A percentile compares a stretch with the other conserved stretches of the same genome.
These are phyloP conservation scores for Rugonectria rugulosa DNA, from an alignment of 2,329 filamentous ascomycete species.

Conservation along the genomic window DNA sequence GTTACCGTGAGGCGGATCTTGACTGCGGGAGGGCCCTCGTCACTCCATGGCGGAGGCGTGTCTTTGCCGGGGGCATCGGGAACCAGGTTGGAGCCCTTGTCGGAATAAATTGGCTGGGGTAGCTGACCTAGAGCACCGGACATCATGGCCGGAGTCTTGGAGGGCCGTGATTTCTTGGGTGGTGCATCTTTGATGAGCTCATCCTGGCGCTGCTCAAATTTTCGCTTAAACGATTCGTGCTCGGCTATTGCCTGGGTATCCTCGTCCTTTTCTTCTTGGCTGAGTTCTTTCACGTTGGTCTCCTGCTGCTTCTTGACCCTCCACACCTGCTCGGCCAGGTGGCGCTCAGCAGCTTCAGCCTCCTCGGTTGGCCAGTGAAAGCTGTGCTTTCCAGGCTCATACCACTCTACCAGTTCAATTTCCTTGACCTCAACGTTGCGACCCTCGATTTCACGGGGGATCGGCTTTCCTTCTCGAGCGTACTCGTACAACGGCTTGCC, in stretches of 20 bases:
- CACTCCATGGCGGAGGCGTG: slow-evolving; percentile 64
- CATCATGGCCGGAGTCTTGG: slow-evolving; percentile 57
- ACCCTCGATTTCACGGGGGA: slow-evolving; percentile 84
- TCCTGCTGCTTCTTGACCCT: slow-evolving; percentile 66
- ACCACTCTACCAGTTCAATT: slow-evolving; percentile 84
- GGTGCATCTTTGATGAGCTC: slow-evolving; percentile 61
- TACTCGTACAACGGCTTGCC: slow-evolving; percentile 97
- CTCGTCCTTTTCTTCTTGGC: slow-evolving; percentile 62
- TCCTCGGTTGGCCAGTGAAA: slow-evolving; percentile 83
- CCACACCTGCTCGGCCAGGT: slow-evolving; percentile 76
- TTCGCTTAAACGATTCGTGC: slow-evolving; percentile 65
- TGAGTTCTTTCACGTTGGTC: slow-evolving; percentile 56
- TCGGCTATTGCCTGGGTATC: slow-evolving; percentile 63
- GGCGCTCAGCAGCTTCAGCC: slow-evolving; percentile 77
- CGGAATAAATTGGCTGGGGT: slow-evolving; percentile 51
- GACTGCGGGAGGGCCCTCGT: slow-evolving; percentile 75
- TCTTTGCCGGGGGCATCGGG: slow-evolving; percentile 55
- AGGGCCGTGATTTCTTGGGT: slow-evolving; percentile 42
- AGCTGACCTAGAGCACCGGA: slow-evolving; percentile 63
- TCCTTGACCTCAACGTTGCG: slow-evolving; percentile 80
- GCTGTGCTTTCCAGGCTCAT: slow-evolving; percentile 80
- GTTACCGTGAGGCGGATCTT: slow-evolving; percentile 91
- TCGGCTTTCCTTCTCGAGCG: slow-evolving; percentile 84
- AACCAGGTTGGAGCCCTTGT: slow-evolving; percentile 61
- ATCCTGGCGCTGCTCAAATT: slow-evolving; percentile 65